phyloP scores from a whole-genome alignment of 2,329 filamentous ascomycete genomes.

The Diaporthe destruens region DNA sequence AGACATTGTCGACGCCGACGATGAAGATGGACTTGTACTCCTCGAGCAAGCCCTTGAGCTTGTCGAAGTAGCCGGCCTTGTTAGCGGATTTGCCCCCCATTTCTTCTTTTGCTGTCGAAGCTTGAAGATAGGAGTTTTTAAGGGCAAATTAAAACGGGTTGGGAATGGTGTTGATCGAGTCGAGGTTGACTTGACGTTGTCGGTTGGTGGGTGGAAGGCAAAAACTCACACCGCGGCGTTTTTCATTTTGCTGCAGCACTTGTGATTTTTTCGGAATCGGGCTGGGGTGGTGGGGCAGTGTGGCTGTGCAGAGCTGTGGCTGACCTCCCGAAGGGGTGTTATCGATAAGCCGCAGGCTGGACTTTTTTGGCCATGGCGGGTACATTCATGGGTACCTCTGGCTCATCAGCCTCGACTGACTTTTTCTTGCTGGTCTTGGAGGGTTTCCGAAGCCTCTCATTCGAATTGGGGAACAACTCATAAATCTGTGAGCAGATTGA shows the following conservation, averaged over 20 bases:
- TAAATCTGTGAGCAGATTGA: background rate
- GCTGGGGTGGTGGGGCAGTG: conserved; percentile 17
- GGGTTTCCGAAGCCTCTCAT: no score
- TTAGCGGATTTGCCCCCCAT: conserved; percentile 97
- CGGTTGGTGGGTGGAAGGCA: conserved; percentile 16
- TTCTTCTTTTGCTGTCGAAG: conserved; percentile 78
- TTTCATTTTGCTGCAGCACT: conserved; percentile 39
- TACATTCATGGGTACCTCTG: background rate
- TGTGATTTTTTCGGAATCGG: conserved; percentile 35
- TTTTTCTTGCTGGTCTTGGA: background rate
- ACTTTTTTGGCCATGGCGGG: conserved; percentile 1
- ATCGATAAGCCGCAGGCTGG: conserved; percentile 30
- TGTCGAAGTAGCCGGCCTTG: conserved; percentile 99
- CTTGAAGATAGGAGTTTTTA: conserved; percentile 99
- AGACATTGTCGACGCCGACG: conserved; percentile 98
- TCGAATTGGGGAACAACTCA: background rate
- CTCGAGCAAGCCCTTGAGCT: conserved; percentile 97
- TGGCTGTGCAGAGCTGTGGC: conserved; percentile 29
- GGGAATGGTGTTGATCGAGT: conserved; percentile 34
- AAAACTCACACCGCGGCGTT: conserved; percentile 13
- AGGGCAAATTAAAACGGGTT: conserved; percentile 71
- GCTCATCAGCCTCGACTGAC: background rate
- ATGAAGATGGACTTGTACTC: conserved; percentile 99
- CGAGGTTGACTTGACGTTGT: conserved; percentile 42
- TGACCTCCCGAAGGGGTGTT: background rate